phyloP scores from a whole-genome alignment of 495 filamentous ascomycete genomes.

The Talaromyces stipitatus region DNA sequence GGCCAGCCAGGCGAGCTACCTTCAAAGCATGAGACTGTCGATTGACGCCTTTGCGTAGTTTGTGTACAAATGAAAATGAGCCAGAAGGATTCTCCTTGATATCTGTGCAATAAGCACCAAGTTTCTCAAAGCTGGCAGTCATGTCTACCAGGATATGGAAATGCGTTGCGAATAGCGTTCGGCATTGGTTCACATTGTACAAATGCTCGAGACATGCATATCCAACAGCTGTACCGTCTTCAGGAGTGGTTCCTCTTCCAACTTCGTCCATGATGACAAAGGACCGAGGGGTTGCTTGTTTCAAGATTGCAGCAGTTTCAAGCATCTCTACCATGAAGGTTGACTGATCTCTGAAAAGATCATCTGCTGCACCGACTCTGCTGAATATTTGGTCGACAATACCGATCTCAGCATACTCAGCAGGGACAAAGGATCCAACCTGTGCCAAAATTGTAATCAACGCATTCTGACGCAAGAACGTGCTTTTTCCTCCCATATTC shows the following conservation, averaged over 20 bases:
- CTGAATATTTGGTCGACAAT: conserved; percentile 91
- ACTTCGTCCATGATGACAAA: conserved; percentile 99
- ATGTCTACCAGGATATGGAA: conserved; percentile 83
- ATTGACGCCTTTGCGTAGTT: conserved; percentile 74
- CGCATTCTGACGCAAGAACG: conserved; percentile 90
- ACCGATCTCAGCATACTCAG: conserved; percentile 73
- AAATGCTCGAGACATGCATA: conserved; percentile 84
- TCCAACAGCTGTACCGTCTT: conserved; percentile 82
- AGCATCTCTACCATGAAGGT: conserved; percentile 77
- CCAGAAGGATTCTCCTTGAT: conserved; percentile 59
- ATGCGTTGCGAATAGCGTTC: conserved; percentile 89
- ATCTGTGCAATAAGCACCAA: conserved; percentile 87
- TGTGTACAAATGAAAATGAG: conserved; percentile 80
- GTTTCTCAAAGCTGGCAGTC: conserved; percentile 50
- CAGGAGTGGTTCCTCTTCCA: conserved; percentile 85
- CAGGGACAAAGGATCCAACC: conserved; percentile 85
- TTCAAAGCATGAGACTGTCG: conserved; percentile 82
- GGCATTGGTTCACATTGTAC: conserved; percentile 63
- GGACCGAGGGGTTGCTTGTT: conserved; percentile 43
- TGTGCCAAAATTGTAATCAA: conserved; percentile 90
- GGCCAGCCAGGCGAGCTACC: conserved; percentile 77
- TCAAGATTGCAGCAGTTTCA: conserved; percentile 45
- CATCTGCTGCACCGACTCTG: conserved; percentile 86
- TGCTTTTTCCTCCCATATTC: conserved; percentile 99
- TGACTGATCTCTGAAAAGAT: conserved; percentile 83